A percentile compares a stretch with the other conserved stretches of the same genome.
phyloP scores from a whole-genome alignment of 2,329 filamentous ascomycete species.

The Phoma sp. region DNA sequence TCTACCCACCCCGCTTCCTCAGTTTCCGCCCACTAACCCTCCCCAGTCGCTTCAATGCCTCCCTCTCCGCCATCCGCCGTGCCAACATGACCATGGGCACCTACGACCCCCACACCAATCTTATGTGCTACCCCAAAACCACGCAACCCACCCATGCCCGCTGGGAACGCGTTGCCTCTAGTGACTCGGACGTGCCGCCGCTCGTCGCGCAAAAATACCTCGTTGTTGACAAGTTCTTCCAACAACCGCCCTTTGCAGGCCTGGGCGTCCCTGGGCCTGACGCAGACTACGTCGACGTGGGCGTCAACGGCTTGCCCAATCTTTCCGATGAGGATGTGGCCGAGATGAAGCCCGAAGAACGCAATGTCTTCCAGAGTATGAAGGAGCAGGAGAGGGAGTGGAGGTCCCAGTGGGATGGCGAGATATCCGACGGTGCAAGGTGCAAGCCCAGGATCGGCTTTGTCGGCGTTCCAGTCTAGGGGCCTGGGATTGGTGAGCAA shows the following conservation, averaged over 20 bases:
- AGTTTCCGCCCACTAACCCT: conserved; percentile 22
- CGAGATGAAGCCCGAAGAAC: conserved; percentile 72
- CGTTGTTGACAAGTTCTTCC: conserved; percentile 66
- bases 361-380: conserved; percentile 73
- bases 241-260: conserved; percentile 63
- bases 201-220: conserved; percentile 67
- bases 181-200: conserved; percentile 55
- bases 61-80: conserved; percentile 71
- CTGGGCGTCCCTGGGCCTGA: conserved; percentile 66
- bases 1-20: neutral
- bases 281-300: conserved; percentile 56
- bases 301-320: conserved; percentile 63
- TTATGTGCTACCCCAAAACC: conserved; percentile 82
- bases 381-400: conserved; percentile 70
- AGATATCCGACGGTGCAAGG: conserved; percentile 62
- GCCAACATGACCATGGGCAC: conserved; percentile 71
- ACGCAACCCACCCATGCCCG: conserved; percentile 90
- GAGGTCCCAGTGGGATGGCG: conserved; percentile 76
- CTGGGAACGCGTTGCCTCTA: conserved; percentile 72
- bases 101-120: conserved; percentile 94
- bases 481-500: neutral
- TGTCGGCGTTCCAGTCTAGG: conserved; percentile 56
- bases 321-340: conserved; percentile 70
- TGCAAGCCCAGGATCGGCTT: conserved; percentile 56
- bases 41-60: conserved; percentile 80